Conservation (phyloP, 2,329 filamentous ascomycete genomes). For the Talaromyces sp. region DNA sequence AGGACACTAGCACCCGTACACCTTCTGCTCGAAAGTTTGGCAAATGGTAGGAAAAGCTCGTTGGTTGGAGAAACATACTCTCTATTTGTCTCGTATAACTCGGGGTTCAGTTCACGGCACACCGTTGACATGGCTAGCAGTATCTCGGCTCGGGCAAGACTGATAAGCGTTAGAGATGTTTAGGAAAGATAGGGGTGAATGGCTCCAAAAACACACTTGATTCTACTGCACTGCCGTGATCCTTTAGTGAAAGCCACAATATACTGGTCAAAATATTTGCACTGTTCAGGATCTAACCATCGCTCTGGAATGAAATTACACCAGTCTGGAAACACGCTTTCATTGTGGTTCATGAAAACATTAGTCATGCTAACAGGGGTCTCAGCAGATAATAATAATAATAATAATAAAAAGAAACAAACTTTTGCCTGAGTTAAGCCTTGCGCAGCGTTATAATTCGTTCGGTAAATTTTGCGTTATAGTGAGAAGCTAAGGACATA, state of each 20-base stretch:
- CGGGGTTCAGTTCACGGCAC: slow-evolving; percentile 5
- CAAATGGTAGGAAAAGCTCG: slow-evolving; percentile 9
- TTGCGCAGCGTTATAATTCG: too few species aligned
- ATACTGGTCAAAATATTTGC: slow-evolving; percentile 14
- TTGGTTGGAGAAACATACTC: slow-evolving; percentile 7
- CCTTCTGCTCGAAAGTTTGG: slow-evolving; percentile 6
- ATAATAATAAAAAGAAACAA: too few species aligned
- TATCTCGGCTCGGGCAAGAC: slow-evolving; percentile 6
- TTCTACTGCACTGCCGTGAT: slow-evolving; percentile 15
- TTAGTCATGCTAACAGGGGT: slow-evolving; percentile 20
- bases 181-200: too few species aligned
- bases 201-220: slow-evolving; percentile 11
- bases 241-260: slow-evolving; percentile 17
- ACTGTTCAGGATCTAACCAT: slow-evolving; percentile 14
- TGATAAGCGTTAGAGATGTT: not conserved
- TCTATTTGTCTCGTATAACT: slow-evolving; percentile 5
- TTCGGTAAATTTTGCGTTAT: slow-evolving; percentile 24
- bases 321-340: slow-evolving; percentile 16
- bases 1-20: slow-evolving; percentile 1
- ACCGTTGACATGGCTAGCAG: slow-evolving; percentile 6
- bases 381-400: too few species aligned
- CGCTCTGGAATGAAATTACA: slow-evolving; percentile 16
- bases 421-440: too few species aligned
- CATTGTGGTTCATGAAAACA: slow-evolving; percentile 17
- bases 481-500: slow-evolving; percentile 24